These are phyloP conservation scores for Starmerella vitae DNA, from an alignment of 805 yeast genomes.

Conservation along the genomic window DNA sequence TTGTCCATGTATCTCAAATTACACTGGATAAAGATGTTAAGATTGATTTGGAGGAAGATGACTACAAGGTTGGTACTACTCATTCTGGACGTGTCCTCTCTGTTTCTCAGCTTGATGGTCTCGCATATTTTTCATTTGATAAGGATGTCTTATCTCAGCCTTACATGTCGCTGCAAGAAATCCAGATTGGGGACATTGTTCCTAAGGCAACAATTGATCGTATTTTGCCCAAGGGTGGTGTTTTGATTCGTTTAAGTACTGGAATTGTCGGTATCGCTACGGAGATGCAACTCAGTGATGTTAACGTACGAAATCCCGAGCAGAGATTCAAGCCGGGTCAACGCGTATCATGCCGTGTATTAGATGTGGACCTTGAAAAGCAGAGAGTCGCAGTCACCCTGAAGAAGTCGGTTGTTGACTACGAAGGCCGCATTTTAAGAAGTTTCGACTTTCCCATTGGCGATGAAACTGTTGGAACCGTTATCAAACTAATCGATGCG, in stretches of 20 bases:
- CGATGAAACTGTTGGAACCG: conserved; percentile 52
- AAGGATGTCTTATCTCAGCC: conserved; percentile 48
- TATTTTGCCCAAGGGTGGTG: conserved; percentile 50
- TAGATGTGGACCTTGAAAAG: conserved; percentile 25
- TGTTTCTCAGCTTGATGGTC: conserved; percentile 50
- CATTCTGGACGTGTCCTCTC: conserved; percentile 71
- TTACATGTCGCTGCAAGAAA: conserved; percentile 55
- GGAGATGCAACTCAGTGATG: conserved; percentile 65
- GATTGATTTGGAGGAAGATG: conserved; percentile 14
- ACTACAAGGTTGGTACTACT: conserved; percentile 37
- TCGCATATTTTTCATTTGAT: conserved; percentile 56
- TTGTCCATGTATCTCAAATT: conserved; percentile 63
- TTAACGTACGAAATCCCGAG: conserved; percentile 76
- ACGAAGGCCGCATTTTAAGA: conserved; percentile 30
- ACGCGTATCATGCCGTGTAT: conserved; percentile 46
- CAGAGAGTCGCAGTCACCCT: conserved; percentile 51
- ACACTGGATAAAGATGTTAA: conserved; percentile 22
- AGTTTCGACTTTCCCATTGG: conserved; percentile 43
- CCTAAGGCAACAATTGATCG: conserved; percentile 41
- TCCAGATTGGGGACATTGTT: conserved; percentile 60
- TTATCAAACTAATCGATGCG: conserved; percentile 51
- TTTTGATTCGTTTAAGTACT: conserved; percentile 50
- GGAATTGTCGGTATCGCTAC: conserved; percentile 59
- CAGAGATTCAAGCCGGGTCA: conserved; percentile 78
- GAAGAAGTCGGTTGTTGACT: conserved; percentile 67